phyloP scores from a whole-genome alignment of 805 yeast genomes.

The Yamadazyma kitorensis region DNA sequence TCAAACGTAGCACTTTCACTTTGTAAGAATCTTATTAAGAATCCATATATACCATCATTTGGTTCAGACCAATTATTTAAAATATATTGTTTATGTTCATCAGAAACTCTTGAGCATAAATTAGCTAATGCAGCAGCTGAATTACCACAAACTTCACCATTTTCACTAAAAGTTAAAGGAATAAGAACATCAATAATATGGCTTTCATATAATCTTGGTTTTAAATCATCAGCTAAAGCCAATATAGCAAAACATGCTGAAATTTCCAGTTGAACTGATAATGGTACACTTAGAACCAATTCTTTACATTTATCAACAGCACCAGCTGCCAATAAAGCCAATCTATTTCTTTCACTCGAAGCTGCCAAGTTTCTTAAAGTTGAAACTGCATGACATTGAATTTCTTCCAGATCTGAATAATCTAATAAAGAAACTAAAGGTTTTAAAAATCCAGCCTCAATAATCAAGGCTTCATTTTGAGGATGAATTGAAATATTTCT shows the following conservation, averaged over 20 bases:
- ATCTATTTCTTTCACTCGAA: constrained; percentile 86
- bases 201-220: constrained; percentile 75
- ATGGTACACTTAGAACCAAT: constrained; percentile 80
- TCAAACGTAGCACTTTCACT: constrained; percentile 91
- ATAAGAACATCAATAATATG: constrained; percentile 85
- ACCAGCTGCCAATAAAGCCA: constrained; percentile 89
- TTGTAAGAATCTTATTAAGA: constrained; percentile 73
- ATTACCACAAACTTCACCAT: constrained; percentile 96
- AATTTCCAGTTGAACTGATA: constrained; percentile 91
- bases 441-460: constrained; percentile 92
- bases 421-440: constrained; percentile 86
- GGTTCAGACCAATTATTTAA: constrained; percentile 77
- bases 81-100: constrained; percentile 72
- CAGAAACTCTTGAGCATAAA: constrained; percentile 79
- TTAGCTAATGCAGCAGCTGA: constrained; percentile 98
- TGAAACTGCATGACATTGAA: constrained; percentile 97
- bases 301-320: constrained; percentile 93
- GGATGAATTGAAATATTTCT: constrained; percentile 97
- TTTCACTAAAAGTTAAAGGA: constrained; percentile 83
- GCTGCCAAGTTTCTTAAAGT: constrained; percentile 96
- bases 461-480: constrained; percentile 88
- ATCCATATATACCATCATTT: constrained; percentile 81
- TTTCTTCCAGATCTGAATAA: constrained; percentile 87
- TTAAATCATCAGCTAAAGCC: constrained; percentile 93
- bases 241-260: constrained; percentile 96